Base-by-base conservation (phyloP, 257 asterid species). In the Gynochthodes officinalis region DNA sequence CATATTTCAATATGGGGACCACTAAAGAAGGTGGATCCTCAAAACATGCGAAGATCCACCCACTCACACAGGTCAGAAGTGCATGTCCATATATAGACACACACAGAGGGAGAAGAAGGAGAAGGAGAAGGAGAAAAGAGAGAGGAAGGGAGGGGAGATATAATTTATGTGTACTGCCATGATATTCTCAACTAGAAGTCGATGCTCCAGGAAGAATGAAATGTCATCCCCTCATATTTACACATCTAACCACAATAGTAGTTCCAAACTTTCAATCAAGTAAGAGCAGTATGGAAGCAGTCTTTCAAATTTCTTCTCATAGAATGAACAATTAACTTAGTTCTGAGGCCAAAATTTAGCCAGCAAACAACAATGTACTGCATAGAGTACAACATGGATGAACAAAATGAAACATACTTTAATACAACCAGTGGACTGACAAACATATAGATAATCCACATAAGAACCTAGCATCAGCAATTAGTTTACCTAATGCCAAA, bases 401-500 rank as follows among this genome's bases (percentile, higher is more conserved):
- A 50, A 32, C 32, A 69, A 43, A 37, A 19, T 3, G 42, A 69
- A 27, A 18, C 18, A 13, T 52, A 39, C 27, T 19, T 52, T 13
- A 19, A 23, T 18, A 9, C 50, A 37, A 7, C 42, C 18, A 61
- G 6, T 16, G 18, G n/a, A 50, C 25, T 2, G 9, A 50, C 25
- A 50, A 19, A 50, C 19, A 14, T 16, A 50, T 50, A 50, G n/a
- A 71, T 48, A 21, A 65, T 14, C 50, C 43, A 43, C 30, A 42
- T 48, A 2, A 64, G n/a, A 52, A 46, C 21, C 54, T 54, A 53
- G 64, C 70, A 52, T 37, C 52, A 50, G 32, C 61, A 54, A n/a
- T 67, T 59, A 64, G 25, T 53, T 76, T 87, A 94, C 99, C 99
- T 92, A 67, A 95, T 95, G 61, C 99, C 99, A 81, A 95, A 95